Evolutionary conservation across 805 yeast species (phyloP).

Genomic region (Kuraishia capsulata): DNA sequence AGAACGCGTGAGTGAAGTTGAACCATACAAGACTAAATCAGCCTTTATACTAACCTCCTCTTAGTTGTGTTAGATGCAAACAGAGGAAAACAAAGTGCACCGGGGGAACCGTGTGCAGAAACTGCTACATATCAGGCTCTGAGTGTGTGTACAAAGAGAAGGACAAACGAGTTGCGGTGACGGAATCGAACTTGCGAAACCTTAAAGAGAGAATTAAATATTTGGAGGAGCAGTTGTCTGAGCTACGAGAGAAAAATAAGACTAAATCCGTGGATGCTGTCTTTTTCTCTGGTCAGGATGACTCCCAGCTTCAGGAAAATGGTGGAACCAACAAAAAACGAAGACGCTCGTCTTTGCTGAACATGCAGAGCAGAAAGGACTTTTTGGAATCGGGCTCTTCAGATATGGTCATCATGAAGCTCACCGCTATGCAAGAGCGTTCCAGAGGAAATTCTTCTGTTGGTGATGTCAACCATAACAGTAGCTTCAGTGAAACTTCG

Average conservation of each 20-base stretch:
- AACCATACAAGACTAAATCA: too few species aligned
- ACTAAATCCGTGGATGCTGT: background rate
- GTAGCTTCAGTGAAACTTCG: background rate
- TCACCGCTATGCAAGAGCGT: constrained; percentile 6
- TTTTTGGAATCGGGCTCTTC: constrained; percentile 8
- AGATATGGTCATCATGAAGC: constrained; percentile 9
- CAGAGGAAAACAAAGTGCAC: constrained; percentile 14
- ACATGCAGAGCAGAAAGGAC: background rate
- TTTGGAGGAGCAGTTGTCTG: constrained; percentile 7
- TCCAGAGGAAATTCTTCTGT: background rate
- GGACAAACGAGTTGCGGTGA: constrained; percentile 13
- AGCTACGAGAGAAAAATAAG: background rate
- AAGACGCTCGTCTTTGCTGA: background rate
- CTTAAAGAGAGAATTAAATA: constrained; percentile 9
- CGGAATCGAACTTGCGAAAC: constrained; percentile 11
- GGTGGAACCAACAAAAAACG: too few species aligned
- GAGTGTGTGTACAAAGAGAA: constrained; percentile 14
- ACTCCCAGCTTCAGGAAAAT: background rate
- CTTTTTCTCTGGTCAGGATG: background rate
- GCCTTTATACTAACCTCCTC: background rate
- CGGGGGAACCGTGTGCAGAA: constrained; percentile 12
- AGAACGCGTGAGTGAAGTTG: background rate
- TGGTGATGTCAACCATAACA: background rate
- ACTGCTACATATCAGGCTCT: constrained; percentile 6
- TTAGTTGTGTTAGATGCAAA: constrained; percentile 15